These are phyloP conservation scores for Leccinum disarticulatum DNA, from an alignment of 768 basidiomycete species.

Conservation along the genomic window DNA sequence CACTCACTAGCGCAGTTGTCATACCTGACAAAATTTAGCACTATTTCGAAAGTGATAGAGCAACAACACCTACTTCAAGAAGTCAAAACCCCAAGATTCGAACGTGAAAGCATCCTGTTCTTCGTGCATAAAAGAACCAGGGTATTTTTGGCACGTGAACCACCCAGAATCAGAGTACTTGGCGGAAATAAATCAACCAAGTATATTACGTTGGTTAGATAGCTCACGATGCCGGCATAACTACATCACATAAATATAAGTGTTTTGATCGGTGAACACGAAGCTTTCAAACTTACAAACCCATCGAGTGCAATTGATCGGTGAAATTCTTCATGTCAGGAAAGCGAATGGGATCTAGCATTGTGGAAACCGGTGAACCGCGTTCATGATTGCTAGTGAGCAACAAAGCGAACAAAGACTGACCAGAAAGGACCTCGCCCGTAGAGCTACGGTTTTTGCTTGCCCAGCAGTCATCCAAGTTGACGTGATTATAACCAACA, in stretches of 20 bases:
- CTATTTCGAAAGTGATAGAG: not conserved
- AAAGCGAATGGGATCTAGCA: slow-evolving; percentile 48
- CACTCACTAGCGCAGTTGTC: slow-evolving; percentile 57
- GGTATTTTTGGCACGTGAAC: slow-evolving; percentile 61
- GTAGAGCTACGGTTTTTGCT: slow-evolving; percentile 49
- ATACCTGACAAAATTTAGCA: slow-evolving; percentile 39
- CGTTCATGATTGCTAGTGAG: not conserved
- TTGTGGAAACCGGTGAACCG: not conserved
- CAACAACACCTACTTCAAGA: slow-evolving; percentile 49
- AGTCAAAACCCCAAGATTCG: slow-evolving; percentile 62
- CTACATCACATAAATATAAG: slow-evolving; percentile 29
- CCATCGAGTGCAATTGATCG: slow-evolving; percentile 50
- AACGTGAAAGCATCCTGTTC: slow-evolving; percentile 58
- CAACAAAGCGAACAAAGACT: slow-evolving; percentile 10
- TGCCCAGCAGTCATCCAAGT: slow-evolving; percentile 66
- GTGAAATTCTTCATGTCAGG: slow-evolving; percentile 58
- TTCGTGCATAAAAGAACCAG: slow-evolving; percentile 63
- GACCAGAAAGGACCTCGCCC: slow-evolving; percentile 58
- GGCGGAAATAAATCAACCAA: not conserved
- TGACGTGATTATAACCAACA: slow-evolving; percentile 57
- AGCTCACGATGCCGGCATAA: slow-evolving; percentile 59
- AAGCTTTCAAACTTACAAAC: slow-evolving; percentile 43
- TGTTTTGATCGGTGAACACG: not conserved
- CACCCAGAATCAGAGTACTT: slow-evolving; percentile 70
- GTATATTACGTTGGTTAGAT: not conserved